A percentile compares a stretch with the other conserved stretches of the same genome.
phyloP scores from a whole-genome alignment of 2,329 filamentous ascomycete genomes.

The Lasiodiplodia theobromae region DNA sequence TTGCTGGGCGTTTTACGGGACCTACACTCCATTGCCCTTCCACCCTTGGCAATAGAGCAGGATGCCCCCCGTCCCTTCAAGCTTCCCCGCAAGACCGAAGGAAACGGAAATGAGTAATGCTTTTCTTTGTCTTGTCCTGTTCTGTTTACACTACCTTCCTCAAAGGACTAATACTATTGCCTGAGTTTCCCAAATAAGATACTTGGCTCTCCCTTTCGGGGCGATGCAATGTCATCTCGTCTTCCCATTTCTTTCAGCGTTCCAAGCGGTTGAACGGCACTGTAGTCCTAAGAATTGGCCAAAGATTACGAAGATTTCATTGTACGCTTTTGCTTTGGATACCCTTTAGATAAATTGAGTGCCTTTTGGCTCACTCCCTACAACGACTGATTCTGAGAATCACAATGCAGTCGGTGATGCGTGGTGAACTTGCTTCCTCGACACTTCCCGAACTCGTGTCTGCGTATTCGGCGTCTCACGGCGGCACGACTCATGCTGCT shows the following conservation, averaged over 20 bases:
- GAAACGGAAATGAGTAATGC: constrained; percentile 22
- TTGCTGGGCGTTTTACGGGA: neutral
- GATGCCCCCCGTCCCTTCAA: neutral
- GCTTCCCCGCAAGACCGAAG: neutral
- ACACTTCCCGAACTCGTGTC: too few relatives aligned
- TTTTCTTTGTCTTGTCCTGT: constrained; percentile 3
- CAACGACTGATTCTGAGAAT: too few relatives aligned
- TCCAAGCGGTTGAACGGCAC: neutral
- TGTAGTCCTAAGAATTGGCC: neutral
- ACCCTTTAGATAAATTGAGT: neutral
- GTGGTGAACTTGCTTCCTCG: neutral
- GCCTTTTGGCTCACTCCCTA: too few relatives aligned
- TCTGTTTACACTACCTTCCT: neutral
- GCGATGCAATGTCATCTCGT: neutral
- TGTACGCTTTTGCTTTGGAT: neutral
- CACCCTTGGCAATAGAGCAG: neutral
- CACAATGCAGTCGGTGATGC: too few relatives aligned
- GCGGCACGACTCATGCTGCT: too few relatives aligned
- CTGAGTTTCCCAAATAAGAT: neutral
- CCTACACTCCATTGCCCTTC: neutral
- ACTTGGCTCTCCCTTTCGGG: neutral
- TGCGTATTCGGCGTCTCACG: too few relatives aligned
- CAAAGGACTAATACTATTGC: neutral
- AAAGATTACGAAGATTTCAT: neutral
- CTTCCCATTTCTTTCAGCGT: neutral